These are phyloP conservation scores for Apiotrichum siamense DNA, from an alignment of 1,284 basidiomycete genomes.

Conservation along the genomic window DNA sequence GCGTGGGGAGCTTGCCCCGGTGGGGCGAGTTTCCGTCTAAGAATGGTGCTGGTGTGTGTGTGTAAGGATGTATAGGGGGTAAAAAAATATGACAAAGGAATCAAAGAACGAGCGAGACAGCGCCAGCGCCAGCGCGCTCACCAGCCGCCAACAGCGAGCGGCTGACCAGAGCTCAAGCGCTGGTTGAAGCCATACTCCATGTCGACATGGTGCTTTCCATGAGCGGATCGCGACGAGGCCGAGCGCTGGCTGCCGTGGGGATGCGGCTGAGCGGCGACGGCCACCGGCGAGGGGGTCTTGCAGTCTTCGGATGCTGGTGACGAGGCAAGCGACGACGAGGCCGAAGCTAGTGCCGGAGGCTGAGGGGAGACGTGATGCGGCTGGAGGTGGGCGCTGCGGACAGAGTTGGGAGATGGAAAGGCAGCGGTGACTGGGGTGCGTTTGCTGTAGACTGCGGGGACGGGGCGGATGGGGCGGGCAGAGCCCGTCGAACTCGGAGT, in stretches of 20 bases:
- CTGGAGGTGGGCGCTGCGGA: constrained; percentile 18
- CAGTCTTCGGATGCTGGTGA: constrained; percentile 45
- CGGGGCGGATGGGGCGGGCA: constrained; percentile 37
- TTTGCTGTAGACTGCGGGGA: constrained; percentile 20
- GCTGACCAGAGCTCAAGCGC: constrained; percentile 7
- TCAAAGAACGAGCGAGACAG: no score
- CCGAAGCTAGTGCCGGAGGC: constrained; percentile 38
- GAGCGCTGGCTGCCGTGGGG: constrained; percentile 7
- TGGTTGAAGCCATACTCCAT: constrained; percentile 10
- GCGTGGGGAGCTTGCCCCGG: not conserved
- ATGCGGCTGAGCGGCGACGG: constrained; percentile 17
- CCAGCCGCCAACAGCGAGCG: constrained; percentile 16
- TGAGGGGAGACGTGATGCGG: constrained; percentile 27
- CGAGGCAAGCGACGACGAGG: constrained; percentile 37
- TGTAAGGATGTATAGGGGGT: not conserved
- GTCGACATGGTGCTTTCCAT: constrained; percentile 11
- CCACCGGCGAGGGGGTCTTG: constrained; percentile 43
- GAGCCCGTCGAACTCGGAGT: constrained; percentile 33
- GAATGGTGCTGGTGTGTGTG: constrained; percentile 2
- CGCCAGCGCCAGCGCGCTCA: constrained; percentile 7
- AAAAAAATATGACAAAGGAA: not conserved
- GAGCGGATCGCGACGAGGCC: not conserved
- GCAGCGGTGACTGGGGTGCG: constrained; percentile 6
- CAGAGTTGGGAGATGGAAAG: constrained; percentile 12
- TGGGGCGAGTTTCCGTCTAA: no score